These are phyloP conservation scores for Aspergillus phoenicis DNA, from an alignment of 2,329 filamentous ascomycete genomes.

Conservation along the genomic window DNA sequence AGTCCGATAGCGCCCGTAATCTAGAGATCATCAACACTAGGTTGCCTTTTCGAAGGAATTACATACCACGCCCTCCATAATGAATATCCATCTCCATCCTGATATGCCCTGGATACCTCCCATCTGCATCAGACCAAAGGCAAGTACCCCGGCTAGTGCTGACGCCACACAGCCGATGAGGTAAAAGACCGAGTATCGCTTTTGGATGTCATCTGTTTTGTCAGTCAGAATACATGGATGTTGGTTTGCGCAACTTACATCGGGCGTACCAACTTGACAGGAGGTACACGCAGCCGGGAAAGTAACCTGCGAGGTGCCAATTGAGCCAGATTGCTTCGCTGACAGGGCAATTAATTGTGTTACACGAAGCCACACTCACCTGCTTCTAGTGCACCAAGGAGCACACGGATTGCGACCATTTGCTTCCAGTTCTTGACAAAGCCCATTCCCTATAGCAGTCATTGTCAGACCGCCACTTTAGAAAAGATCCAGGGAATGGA, in stretches of 20 bases:
- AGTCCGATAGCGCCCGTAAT: constrained; percentile 33
- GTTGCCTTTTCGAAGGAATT: not conserved
- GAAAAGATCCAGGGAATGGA: not conserved
- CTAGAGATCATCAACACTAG: constrained; percentile 14
- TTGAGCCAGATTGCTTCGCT: too few species aligned
- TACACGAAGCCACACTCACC: constrained; percentile 47
- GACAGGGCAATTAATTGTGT: not conserved
- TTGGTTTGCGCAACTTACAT: constrained; percentile 24
- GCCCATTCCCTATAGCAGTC: constrained; percentile 28
- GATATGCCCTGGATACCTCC: constrained; percentile 47
- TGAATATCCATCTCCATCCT: constrained; percentile 60
- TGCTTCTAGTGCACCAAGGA: constrained; percentile 34
- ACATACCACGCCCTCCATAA: constrained; percentile 53
- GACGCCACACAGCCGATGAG: constrained; percentile 52
- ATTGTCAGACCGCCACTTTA: too few species aligned
- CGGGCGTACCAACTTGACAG: constrained; percentile 72
- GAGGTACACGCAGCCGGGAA: constrained; percentile 70
- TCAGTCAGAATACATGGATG: not conserved
- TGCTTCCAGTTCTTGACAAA: constrained; percentile 34
- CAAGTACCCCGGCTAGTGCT: constrained; percentile 52
- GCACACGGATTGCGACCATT: constrained; percentile 28
- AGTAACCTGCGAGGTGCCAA: constrained; percentile 66
- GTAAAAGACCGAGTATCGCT: constrained; percentile 50
- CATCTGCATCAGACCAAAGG: constrained; percentile 46
- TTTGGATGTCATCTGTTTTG: constrained; percentile 33